These are phyloP conservation scores for Cryptomeria japonica DNA, from an alignment of 75 land plant genomes.

Conservation along the genomic window DNA sequence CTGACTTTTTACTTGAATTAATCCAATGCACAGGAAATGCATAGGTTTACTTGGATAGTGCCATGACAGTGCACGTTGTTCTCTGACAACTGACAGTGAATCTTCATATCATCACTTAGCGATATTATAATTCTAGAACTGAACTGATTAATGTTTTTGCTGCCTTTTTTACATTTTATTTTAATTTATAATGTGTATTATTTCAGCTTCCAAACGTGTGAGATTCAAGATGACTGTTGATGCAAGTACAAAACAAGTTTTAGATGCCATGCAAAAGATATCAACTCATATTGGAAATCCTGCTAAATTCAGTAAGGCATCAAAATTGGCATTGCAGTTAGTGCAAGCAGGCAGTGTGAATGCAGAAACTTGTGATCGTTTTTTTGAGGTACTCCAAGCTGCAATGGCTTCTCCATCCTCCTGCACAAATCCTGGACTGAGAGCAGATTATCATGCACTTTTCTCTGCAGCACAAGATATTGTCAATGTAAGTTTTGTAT, in stretches of 20 bases:
- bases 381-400: constrained; percentile 71
- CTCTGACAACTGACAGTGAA: background rate
- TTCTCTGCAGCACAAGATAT: constrained; percentile 73
- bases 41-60: background rate
- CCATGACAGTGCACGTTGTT: background rate
- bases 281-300: constrained; percentile 83
- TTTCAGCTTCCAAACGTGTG: constrained; percentile 47
- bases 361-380: constrained; percentile 55
- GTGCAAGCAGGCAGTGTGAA: constrained; percentile 82
- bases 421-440: constrained; percentile 56
- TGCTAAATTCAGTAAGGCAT: constrained; percentile 79
- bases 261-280: constrained; percentile 91
- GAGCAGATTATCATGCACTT: constrained; percentile 77
- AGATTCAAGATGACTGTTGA: constrained; percentile 86
- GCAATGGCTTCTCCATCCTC: constrained; percentile 72
- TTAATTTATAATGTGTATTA: background rate
- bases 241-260: constrained; percentile 66
- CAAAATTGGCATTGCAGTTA: constrained; percentile 86
- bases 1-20: background rate
- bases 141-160: background rate
- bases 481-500: constrained; percentile 42
- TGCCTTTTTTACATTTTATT: background rate
- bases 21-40: background rate
- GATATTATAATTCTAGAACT: background rate
- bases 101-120: background rate